A percentile compares a stretch with the other conserved stretches of the same genome.
Evolutionary conservation across 495 filamentous ascomycete genomes (phyloP).

Genomic region (Cairneyella variabilis): DNA sequence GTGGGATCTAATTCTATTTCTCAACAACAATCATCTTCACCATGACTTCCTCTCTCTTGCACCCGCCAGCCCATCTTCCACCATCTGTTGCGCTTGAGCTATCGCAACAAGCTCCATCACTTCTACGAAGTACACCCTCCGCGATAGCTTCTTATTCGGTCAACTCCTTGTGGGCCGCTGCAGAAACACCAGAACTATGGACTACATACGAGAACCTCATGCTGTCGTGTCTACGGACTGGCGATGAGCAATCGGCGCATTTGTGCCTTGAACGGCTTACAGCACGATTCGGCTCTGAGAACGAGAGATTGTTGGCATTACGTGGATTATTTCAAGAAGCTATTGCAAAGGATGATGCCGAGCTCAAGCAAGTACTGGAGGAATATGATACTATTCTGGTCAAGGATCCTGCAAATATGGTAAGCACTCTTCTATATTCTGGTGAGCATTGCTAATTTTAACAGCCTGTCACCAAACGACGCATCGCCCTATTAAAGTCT

Average conservation of each 20-base stretch:
- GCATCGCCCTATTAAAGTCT: conserved; percentile 72
- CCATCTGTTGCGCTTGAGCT: conserved; percentile 57
- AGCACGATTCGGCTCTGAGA: conserved; percentile 72
- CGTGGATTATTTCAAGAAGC: conserved; percentile 84
- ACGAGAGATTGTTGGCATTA: conserved; percentile 80
- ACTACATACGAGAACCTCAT: conserved; percentile 79
- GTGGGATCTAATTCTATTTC: neutral
- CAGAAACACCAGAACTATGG: conserved; percentile 77
- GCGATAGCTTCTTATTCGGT: conserved; percentile 46
- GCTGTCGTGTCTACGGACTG: conserved; percentile 77
- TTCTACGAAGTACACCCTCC: conserved; percentile 52
- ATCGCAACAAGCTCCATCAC: conserved; percentile 71
- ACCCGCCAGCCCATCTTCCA: conserved; percentile 44
- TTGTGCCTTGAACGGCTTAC: conserved; percentile 69
- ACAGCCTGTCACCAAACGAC: conserved; percentile 82
- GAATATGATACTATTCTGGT: conserved; percentile 73
- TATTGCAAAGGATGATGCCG: conserved; percentile 57
- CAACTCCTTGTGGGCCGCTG: conserved; percentile 47
- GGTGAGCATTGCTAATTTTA: conserved; percentile 12
- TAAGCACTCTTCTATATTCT: conserved; percentile 29
- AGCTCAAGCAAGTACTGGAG: conserved; percentile 62
- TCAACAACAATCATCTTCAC: neutral
- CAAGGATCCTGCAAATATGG: conserved; percentile 76
- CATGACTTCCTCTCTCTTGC: conserved; percentile 48
- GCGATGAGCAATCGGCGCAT: conserved; percentile 74